Evolutionary conservation across 2,329 filamentous ascomycete species (phyloP).

Genomic region (Elsinoe perseae): DNA sequence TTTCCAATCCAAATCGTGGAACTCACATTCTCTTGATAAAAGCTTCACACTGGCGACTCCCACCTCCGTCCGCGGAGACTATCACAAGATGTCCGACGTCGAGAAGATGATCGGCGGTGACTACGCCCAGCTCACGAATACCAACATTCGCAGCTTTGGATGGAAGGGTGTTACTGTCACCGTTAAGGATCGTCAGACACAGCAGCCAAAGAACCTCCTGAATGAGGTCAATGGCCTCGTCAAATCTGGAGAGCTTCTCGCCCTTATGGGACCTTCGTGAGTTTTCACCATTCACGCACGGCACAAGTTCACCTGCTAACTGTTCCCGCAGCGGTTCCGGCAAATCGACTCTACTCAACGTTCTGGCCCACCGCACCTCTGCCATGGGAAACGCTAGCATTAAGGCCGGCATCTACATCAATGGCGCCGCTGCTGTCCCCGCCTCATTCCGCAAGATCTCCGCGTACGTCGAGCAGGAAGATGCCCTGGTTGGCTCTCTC

Average conservation of each 20-base stretch:
- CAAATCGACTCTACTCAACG: conserved; percentile 78
- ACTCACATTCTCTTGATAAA: conserved; percentile 9
- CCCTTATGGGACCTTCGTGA: conserved; percentile 69
- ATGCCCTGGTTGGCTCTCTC: conserved; percentile 71
- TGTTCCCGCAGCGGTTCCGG: conserved; percentile 46
- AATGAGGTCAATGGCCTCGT: conserved; percentile 56
- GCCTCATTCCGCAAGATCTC: conserved; percentile 57
- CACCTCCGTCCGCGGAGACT: conserved; percentile 23
- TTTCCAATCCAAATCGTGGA: neutral
- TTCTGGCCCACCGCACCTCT: conserved; percentile 58
- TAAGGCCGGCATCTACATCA: conserved; percentile 51
- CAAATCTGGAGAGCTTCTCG: conserved; percentile 63
- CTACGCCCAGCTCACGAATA: conserved; percentile 53
- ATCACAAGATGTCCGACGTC: conserved; percentile 37
- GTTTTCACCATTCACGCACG: conserved; percentile 16
- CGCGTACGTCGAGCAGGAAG: conserved; percentile 81
- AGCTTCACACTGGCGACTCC: conserved; percentile 17
- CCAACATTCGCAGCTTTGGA: conserved; percentile 54
- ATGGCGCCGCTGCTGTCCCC: conserved; percentile 50
- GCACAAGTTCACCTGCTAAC: conserved; percentile 14
- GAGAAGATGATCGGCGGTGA: conserved; percentile 39
- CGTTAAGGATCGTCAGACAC: conserved; percentile 63
- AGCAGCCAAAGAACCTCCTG: conserved; percentile 56
- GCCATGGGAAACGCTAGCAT: conserved; percentile 45
- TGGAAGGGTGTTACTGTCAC: conserved; percentile 63